Evolutionary conservation across 2,329 filamentous ascomycete genomes (phyloP).

Genomic region (Saccharata proteae): DNA sequence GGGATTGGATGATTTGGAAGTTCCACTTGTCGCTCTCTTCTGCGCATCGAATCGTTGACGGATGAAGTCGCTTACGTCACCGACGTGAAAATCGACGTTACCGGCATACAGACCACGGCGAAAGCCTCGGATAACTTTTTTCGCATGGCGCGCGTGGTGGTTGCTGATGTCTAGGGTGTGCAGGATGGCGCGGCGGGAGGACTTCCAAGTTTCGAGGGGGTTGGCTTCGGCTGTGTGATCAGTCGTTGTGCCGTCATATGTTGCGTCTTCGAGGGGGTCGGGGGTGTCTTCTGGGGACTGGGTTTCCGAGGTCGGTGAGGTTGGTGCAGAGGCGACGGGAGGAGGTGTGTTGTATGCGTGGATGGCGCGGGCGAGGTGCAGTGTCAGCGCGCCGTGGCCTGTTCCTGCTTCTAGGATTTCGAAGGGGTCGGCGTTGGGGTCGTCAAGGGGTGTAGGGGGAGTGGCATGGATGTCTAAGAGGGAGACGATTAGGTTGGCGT

Average conservation of each 20-base stretch:
- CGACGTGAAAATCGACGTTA: conserved; percentile 63
- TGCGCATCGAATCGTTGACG: conserved; percentile 27
- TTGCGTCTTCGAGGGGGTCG: conserved; percentile 3
- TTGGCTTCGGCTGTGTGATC: conserved; percentile 14
- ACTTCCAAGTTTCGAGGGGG: conserved; percentile 8
- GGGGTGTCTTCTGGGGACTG: conserved; percentile 16
- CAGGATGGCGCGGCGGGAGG: conserved; percentile 51
- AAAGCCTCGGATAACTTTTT: conserved; percentile 53
- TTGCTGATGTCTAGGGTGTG: conserved; percentile 59
- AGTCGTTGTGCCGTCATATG: conserved; percentile 4
- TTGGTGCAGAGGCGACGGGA: conserved; percentile 19
- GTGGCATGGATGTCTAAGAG: conserved; percentile 61
- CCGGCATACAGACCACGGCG: conserved; percentile 56
- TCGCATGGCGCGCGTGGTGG: conserved; percentile 52
- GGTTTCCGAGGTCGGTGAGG: conserved; percentile 11
- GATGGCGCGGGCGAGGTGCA: conserved; percentile 63
- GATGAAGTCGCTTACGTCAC: conserved; percentile 53
- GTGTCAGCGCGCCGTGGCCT: conserved; percentile 67
- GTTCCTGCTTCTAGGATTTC: conserved; percentile 79
- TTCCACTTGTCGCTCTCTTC: conserved; percentile 2
- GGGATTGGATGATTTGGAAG: background rate
- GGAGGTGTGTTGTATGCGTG: conserved; percentile 56
- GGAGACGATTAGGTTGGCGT: conserved; percentile 63
- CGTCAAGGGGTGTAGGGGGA: conserved; percentile 26
- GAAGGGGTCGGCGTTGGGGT: conserved; percentile 29